Evolutionary conservation across 805 yeast genomes (phyloP).

Genomic region (Candida cerambycidarum): DNA sequence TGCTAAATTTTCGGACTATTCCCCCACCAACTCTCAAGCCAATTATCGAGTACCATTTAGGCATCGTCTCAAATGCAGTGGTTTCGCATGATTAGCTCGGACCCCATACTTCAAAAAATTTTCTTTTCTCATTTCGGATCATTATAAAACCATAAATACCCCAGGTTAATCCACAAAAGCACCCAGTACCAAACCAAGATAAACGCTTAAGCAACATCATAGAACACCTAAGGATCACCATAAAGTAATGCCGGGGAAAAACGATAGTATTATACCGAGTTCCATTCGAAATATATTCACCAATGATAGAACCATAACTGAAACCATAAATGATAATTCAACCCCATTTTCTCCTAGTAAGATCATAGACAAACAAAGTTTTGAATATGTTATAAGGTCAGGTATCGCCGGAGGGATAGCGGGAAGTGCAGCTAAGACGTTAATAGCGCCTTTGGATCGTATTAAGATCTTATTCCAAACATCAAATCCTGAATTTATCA

Average conservation of each 20-base stretch:
- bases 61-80: not conserved
- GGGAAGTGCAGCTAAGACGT: slow-evolving; percentile 93
- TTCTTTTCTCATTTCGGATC: slow-evolving; percentile 6
- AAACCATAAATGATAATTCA: slow-evolving; percentile 26
- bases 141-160: not conserved
- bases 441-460: slow-evolving; percentile 93
- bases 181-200: not conserved
- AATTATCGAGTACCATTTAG: too few relatives aligned
- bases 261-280: slow-evolving; percentile 1
- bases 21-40: too few relatives aligned
- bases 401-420: slow-evolving; percentile 96
- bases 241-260: slow-evolving; percentile 4
- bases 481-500: slow-evolving; percentile 80
- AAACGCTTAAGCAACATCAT: not conserved
- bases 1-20: too few relatives aligned
- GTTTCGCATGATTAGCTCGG: slow-evolving; percentile 8
- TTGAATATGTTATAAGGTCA: slow-evolving; percentile 77
- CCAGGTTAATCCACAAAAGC: not conserved
- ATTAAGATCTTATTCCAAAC: slow-evolving; percentile 95
- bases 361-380: slow-evolving; percentile 62
- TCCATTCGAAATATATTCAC: slow-evolving; percentile 4
- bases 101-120: slow-evolving; percentile 15
- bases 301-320: slow-evolving; percentile 4
- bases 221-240: not conserved
- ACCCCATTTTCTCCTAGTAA: slow-evolving; percentile 26